Conservation (phyloP, 345 rosid species). For the Gossypium australe region DNA sequence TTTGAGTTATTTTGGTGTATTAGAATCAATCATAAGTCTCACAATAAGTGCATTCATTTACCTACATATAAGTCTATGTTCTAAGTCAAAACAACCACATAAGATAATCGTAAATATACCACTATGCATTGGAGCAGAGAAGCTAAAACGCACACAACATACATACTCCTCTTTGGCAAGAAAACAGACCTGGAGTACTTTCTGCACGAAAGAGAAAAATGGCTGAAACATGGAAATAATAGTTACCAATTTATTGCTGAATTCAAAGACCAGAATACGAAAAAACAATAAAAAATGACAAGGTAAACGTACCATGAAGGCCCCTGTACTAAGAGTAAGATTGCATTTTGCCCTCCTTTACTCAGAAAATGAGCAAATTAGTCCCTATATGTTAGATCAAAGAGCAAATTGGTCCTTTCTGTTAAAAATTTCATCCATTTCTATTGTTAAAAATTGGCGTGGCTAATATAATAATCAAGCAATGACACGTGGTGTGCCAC, state of each 20-base stretch:
- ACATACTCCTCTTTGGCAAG: not conserved
- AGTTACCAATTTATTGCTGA: not conserved
- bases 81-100: conserved; percentile 2
- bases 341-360: too few relatives aligned
- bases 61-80: not conserved
- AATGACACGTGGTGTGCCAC: too few relatives aligned
- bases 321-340: too few relatives aligned
- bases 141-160: not conserved
- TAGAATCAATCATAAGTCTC: not conserved
- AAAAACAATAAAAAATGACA: not conserved
- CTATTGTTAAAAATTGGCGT: too few relatives aligned
- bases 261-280: not conserved
- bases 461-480: too few relatives aligned
- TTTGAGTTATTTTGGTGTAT: not conserved
- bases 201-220: conserved; percentile 1
- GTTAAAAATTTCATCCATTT: too few relatives aligned
- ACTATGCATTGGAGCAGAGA: not conserved
- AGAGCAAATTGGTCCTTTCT: too few relatives aligned
- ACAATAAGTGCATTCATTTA: not conserved
- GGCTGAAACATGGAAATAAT: not conserved
- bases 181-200: not conserved
- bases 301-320: too few relatives aligned
- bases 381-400: too few relatives aligned
- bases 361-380: too few relatives aligned
- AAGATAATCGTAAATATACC: not conserved